A percentile compares a stretch with the other conserved stretches of the same genome.
Conservation (phyloP, 345 rosid species). For the Angophora floribunda region DNA sequence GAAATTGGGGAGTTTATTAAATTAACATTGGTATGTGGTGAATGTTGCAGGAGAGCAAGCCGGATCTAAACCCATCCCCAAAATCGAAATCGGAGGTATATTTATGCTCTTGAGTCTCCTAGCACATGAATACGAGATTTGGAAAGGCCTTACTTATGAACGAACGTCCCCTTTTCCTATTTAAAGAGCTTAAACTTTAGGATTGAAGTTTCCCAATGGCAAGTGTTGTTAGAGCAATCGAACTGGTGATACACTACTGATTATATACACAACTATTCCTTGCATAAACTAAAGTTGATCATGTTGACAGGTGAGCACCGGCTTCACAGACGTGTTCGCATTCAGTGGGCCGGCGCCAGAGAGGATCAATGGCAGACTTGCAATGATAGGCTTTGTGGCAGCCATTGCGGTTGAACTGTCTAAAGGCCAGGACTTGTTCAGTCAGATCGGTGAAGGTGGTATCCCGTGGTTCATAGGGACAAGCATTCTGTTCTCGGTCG, state of each 20-base stretch:
- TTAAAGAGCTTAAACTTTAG: background rate
- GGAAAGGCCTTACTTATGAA: background rate
- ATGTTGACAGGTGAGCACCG: slow-evolving; percentile 31
- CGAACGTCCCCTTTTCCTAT: background rate
- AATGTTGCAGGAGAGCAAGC: background rate
- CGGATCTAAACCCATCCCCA: background rate
- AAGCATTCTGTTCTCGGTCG: slow-evolving; percentile 44
- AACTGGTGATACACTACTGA: background rate
- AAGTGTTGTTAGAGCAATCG: background rate
- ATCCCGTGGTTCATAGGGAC: slow-evolving; percentile 49
- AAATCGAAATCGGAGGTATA: background rate
- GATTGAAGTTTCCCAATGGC: background rate
- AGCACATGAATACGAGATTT: background rate
- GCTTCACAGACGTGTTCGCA: slow-evolving; percentile 49
- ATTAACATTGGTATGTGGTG: background rate
- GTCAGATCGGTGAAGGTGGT: slow-evolving; percentile 59
- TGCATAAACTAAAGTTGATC: background rate
- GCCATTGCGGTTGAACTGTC: slow-evolving; percentile 64
- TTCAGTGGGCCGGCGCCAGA: slow-evolving; percentile 90
- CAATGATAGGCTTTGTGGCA: slow-evolving; percentile 76
- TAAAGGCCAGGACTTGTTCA: slow-evolving; percentile 52
- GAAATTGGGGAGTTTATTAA: background rate
- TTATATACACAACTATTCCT: background rate
- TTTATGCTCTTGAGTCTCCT: background rate
- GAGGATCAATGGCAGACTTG: slow-evolving; percentile 77